A percentile compares a stretch with the other conserved stretches of the same genome.
Conservation (phyloP, 2,329 filamentous ascomycete species). For the Colletotrichum chlorophyti region DNA sequence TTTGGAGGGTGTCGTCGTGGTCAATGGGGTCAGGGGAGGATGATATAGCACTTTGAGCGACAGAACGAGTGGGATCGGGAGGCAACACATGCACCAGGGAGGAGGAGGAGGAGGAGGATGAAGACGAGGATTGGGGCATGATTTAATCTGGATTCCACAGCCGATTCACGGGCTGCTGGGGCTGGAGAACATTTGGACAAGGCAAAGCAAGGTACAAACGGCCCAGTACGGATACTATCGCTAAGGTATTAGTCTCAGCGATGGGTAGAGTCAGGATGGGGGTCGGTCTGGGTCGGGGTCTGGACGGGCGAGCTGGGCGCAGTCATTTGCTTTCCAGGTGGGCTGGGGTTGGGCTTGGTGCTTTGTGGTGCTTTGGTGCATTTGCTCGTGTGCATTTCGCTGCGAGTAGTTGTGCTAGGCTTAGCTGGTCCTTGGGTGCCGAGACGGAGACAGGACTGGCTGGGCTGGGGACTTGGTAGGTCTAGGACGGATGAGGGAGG, state of each 20-base stretch:
- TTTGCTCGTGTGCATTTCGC: background rate
- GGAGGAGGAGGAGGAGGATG: conserved; percentile 22
- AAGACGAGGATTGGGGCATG: conserved; percentile 27
- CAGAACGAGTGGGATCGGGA: conserved; percentile 19
- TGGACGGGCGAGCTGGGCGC: conserved; percentile 14
- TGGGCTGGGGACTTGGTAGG: too few relatives aligned
- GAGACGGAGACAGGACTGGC: too few relatives aligned
- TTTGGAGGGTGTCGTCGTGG: conserved; percentile 16
- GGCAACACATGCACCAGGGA: conserved; percentile 29
- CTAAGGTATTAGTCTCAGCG: too few relatives aligned
- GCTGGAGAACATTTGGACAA: conserved; percentile 11
- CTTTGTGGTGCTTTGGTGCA: conserved; percentile 13
- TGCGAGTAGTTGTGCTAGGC: conserved; percentile 3
- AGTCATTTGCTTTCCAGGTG: conserved; percentile 18
- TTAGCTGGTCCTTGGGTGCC: conserved; percentile 2
- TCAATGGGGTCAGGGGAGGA: conserved; percentile 26
- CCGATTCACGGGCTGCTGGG: conserved; percentile 19
- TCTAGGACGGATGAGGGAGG: too few relatives aligned
- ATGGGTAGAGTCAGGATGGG: too few relatives aligned
- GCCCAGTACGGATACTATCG: too few relatives aligned
- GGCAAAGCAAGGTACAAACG: background rate
- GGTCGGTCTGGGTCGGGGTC: background rate
- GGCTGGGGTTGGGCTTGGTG: conserved; percentile 2
- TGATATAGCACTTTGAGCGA: conserved; percentile 17
- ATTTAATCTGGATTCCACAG: conserved; percentile 25